Conservation (phyloP, 108 stramenopile species). For the Cyclotella cryptica region DNA sequence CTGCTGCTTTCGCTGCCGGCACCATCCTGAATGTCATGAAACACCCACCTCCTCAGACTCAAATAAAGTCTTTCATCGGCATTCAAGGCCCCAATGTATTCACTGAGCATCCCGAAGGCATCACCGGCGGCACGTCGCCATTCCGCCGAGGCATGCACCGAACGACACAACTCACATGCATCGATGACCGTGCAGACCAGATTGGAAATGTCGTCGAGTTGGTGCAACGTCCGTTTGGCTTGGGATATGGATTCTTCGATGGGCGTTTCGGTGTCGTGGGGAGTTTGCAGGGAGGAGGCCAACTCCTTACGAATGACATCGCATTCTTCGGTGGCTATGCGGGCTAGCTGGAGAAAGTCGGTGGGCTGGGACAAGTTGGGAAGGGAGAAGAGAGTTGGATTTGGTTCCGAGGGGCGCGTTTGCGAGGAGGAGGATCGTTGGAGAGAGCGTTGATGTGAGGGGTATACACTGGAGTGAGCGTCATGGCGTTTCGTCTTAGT, state of each 20-base stretch:
- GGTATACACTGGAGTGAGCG: background rate
- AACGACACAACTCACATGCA: constrained; percentile 93
- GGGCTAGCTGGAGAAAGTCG: constrained; percentile 71
- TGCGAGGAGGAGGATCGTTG: background rate
- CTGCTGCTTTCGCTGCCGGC: background rate
- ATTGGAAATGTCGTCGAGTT: constrained; percentile 88
- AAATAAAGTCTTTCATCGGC: constrained; percentile 79
- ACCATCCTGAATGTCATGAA: constrained; percentile 4
- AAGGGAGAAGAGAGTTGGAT: constrained; percentile 75
- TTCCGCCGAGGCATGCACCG: constrained; percentile 72
- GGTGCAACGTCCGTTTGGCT: constrained; percentile 66
- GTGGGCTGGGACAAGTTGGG: constrained; percentile 58
- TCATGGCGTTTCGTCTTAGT: background rate
- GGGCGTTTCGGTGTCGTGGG: constrained; percentile 9
- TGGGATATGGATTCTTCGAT: constrained; percentile 31
- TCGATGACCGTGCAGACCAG: constrained; percentile 95
- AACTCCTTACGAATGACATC: constrained; percentile 61
- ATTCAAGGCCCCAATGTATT: constrained; percentile 91
- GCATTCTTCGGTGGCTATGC: constrained; percentile 64
- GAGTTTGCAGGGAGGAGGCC: constrained; percentile 32
- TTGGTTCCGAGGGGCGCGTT: background rate
- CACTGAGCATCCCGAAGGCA: constrained; percentile 78
- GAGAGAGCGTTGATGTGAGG: background rate
- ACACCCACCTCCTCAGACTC: constrained; percentile 48
- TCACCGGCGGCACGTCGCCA: constrained; percentile 82